Evolutionary conservation across 257 asterid genomes (phyloP), one percentile per base, ranked within the genome.

Genomic region (Solanum arcanum): DNA sequence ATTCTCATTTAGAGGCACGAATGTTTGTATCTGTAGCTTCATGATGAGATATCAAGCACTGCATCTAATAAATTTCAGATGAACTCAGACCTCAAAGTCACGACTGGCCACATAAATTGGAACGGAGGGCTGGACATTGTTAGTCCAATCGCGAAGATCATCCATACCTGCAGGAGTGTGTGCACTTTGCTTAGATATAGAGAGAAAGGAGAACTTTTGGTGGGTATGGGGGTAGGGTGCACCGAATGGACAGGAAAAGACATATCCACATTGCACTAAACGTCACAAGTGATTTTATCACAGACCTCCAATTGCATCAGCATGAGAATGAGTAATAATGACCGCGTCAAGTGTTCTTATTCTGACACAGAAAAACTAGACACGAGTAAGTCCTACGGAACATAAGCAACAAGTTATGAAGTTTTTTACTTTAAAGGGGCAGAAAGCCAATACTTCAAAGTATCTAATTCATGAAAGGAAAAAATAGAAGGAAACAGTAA

Each of bases 301-400:
- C 93, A 93, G 95, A 97, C 99, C 99, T 97, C 99, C 99, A 88
- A 94, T 97, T 89, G 99, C 99, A 95, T 97, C 99, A 93, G 99
- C 99, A 95, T 97, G 99, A 91, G 99, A 97, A 94, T 97, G 99
- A 90, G 99, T 97, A 89, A 97, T 93, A 89, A 97, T 88, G 92
- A 97, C 99, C 88, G 98, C 99, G 91, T 97, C 98, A 90, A 97
- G 87, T 87, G 92, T 91, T 94, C 99, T 93, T 93, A 97, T 92
- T 98, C 99, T 97, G 99, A 89, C 91, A 93, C 91, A 94, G 90
- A 92, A 83, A 64, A 90, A 92, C 91, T 83, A 60, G 92, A 91
- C 94, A 94, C 90, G 25, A 90, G 87, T 81, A 89, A 87, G 91
- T 92, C 88, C 87, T 74, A 60, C 5, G 11, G 72, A 64, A 62